Percentiles rank a stretch among this genome's conserved stretches.
Conservation (phyloP, 306 rosid genomes). For the Gynostemma pentaphyllum region DNA sequence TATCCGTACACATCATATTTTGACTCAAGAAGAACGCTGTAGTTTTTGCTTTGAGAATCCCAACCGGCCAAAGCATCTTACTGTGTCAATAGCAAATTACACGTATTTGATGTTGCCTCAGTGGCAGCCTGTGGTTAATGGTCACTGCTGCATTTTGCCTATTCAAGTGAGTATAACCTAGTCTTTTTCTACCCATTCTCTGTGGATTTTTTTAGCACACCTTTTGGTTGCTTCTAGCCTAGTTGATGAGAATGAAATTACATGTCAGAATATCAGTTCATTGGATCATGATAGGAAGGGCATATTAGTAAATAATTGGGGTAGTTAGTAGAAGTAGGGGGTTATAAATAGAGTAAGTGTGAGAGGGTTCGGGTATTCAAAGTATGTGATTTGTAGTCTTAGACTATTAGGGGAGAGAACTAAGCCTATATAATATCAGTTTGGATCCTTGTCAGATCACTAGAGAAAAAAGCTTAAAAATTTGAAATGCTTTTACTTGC, state of each 20-base stretch:
- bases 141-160: slow-evolving; percentile 88
- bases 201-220: not conserved
- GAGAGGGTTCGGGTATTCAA: no score
- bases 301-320: no score
- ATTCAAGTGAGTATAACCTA: slow-evolving; percentile 48
- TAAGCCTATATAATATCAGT: no score
- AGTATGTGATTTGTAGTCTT: no score
- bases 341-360: no score
- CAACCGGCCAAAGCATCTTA: slow-evolving; percentile 66
- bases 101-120: slow-evolving; percentile 89
- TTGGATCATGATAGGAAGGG: no score
- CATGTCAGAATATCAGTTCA: no score
- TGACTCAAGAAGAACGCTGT: slow-evolving; percentile 72
- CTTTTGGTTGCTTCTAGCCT: not conserved
- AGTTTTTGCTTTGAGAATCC: slow-evolving; percentile 75
- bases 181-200: not conserved
- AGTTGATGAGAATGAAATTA: slow-evolving; percentile 2
- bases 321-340: no score
- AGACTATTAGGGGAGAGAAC: no score
- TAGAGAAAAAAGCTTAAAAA: not conserved
- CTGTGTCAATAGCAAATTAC: slow-evolving; percentile 65
- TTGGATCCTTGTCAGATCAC: no score
- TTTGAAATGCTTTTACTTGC: not conserved
- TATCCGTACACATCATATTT: slow-evolving; percentile 25
- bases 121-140: slow-evolving; percentile 69